Conservation (phyloP, 2,329 filamentous ascomycete species). For the Microcyclosporella mali region DNA sequence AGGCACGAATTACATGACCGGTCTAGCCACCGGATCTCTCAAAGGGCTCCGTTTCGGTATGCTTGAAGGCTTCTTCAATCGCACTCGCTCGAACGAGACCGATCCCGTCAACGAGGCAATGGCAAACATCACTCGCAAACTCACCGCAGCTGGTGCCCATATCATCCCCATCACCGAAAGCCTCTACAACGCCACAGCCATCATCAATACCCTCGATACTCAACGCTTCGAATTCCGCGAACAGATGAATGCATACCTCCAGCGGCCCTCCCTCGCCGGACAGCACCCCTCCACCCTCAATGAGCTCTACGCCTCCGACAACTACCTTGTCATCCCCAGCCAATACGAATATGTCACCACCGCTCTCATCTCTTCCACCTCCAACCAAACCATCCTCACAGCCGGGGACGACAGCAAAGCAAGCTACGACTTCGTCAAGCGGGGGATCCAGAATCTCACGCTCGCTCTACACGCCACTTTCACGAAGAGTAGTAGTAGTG, state of each 20-base stretch:
- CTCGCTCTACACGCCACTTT: conserved; percentile 48
- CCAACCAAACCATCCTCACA: too few species aligned
- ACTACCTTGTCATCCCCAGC: conserved; percentile 55
- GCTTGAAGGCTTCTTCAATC: conserved; percentile 54
- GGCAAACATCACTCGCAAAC: conserved; percentile 40
- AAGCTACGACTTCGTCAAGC: conserved; percentile 42
- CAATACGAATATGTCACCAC: conserved; percentile 53
- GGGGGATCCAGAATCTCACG: conserved; percentile 49
- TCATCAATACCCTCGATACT: conserved; percentile 47
- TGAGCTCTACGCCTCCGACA: conserved; percentile 45
- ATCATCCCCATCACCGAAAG: conserved; percentile 46
- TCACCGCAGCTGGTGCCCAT: conserved; percentile 44
- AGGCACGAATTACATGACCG: conserved; percentile 44
- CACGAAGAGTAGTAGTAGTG: conserved; percentile 32
- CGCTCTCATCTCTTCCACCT: conserved; percentile 47
- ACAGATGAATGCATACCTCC: conserved; percentile 51
- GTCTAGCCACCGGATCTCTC: conserved; percentile 33
- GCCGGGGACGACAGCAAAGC: conserved; percentile 5
- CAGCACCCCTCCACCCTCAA: conserved; percentile 41
- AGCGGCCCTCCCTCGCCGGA: conserved; percentile 38
- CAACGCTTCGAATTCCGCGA: conserved; percentile 57
- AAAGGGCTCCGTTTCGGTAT: conserved; percentile 44
- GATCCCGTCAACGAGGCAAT: conserved; percentile 53
- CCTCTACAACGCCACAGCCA: conserved; percentile 48
- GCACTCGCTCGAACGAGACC: conserved; percentile 47